A percentile compares a stretch with the other conserved stretches of the same genome.
These are phyloP conservation scores for Alternaria sp. DNA, from an alignment of 2,329 filamentous ascomycete species.

Conservation along the genomic window DNA sequence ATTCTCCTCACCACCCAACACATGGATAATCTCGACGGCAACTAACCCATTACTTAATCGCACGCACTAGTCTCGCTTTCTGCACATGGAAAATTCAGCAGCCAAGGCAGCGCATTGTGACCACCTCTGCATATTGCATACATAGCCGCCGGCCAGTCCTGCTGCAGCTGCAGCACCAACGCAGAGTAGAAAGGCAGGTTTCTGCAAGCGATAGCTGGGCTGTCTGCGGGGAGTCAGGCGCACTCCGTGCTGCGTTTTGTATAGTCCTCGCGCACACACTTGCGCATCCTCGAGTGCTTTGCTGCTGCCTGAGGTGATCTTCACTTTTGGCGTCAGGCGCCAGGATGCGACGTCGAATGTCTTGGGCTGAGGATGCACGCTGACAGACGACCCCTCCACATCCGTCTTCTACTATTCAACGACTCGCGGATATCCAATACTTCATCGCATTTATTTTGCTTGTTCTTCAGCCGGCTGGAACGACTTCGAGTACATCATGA, in stretches of 20 bases:
- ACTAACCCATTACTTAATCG: constrained; percentile 2
- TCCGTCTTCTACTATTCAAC: background rate
- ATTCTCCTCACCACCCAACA: background rate
- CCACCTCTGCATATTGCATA: constrained; percentile 27
- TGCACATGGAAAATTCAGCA: constrained; percentile 12
- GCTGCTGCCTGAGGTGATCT: constrained; percentile 9
- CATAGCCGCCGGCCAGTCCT: constrained; percentile 28
- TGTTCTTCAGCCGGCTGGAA: background rate
- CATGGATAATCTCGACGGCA: background rate
- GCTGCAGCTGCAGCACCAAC: constrained; percentile 22
- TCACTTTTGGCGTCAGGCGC: background rate
- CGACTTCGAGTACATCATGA: constrained; percentile 22
- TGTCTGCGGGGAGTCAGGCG: constrained; percentile 7
- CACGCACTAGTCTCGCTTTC: constrained; percentile 3
- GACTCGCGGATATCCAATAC: constrained; percentile 2
- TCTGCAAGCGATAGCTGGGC: constrained; percentile 23
- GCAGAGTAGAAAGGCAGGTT: constrained; percentile 16
- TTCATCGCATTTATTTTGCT: constrained; percentile 2
- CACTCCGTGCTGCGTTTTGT: constrained; percentile 1
- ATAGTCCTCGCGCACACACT: constrained; percentile 1
- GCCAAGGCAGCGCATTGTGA: constrained; percentile 31
- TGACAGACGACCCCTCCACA: constrained; percentile 10
- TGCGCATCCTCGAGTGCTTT: constrained; percentile 1
- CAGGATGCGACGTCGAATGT: background rate
- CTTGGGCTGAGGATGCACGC: background rate